A percentile compares a stretch with the other conserved stretches of the same genome.
These are phyloP conservation scores for Geranomyces variabilis DNA, from an alignment of 192 early-diverging fungal species.

Conservation along the genomic window DNA sequence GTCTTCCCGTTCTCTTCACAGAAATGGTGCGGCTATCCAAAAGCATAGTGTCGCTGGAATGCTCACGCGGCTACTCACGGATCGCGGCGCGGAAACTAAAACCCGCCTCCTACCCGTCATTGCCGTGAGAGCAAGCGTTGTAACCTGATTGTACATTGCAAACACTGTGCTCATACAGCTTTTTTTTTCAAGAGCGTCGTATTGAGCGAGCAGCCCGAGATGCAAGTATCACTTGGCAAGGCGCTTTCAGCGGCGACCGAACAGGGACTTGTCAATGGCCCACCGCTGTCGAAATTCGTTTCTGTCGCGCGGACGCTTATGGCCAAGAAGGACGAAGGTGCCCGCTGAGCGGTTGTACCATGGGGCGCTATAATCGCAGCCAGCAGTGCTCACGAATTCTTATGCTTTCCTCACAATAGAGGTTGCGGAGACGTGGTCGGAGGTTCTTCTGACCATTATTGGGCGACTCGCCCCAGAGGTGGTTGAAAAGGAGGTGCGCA, in stretches of 20 bases:
- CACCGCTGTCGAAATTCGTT: constrained; percentile 25
- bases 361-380: neutral
- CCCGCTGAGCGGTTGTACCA: neutral
- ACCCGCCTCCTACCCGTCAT: constrained; percentile 39
- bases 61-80: constrained; percentile 37
- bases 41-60: constrained; percentile 40
- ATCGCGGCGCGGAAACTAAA: constrained; percentile 30
- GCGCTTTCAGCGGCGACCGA: constrained; percentile 33
- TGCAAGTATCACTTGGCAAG: constrained; percentile 33
- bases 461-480: constrained; percentile 43
- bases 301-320: constrained; percentile 39
- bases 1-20: too few species aligned
- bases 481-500: constrained; percentile 42
- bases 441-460: constrained; percentile 46
- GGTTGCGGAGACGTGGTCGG: constrained; percentile 46
- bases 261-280: constrained; percentile 29
- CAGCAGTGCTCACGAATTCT: neutral
- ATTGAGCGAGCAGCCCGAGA: constrained; percentile 23
- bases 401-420: constrained; percentile 10
- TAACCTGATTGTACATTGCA: neutral
- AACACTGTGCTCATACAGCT: neutral
- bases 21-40: constrained; percentile 43
- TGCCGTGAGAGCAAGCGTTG: constrained; percentile 23
- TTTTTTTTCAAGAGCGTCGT: constrained; percentile 27
- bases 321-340: constrained; percentile 42